Conservation (phyloP, 164 flowering plant genomes). For the Warburgia ugandensis region DNA sequence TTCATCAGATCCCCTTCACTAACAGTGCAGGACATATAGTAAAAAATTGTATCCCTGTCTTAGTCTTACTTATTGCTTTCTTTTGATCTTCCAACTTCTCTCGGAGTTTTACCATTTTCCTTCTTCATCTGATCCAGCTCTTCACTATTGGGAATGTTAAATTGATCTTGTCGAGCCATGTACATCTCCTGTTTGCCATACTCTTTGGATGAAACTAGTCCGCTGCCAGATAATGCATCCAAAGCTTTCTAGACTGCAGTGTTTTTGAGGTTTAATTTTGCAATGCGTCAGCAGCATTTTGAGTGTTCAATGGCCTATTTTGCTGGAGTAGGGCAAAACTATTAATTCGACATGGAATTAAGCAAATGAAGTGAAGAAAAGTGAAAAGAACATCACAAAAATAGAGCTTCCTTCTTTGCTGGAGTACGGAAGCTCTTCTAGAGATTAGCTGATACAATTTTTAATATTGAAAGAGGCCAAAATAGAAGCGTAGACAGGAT, state of each 20-base stretch:
- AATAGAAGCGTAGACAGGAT: no score
- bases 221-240: constrained; percentile 30
- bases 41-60: constrained; percentile 49
- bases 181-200: constrained; percentile 97
- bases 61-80: constrained; percentile 51
- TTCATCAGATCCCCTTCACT: no score
- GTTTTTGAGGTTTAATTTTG: constrained; percentile 95
- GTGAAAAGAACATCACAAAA: no score
- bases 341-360: not conserved
- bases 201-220: constrained; percentile 45
- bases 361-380: no score
- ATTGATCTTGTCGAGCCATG: constrained; percentile 88
- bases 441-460: no score
- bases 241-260: constrained; percentile 78
- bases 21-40: no score
- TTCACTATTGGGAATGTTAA: constrained; percentile 72
- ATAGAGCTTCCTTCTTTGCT: no score
- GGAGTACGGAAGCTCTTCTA: no score
- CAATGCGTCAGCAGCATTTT: constrained; percentile 82
- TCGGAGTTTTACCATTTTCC: constrained; percentile 61
- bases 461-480: no score
- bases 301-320: constrained; percentile 88
- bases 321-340: constrained; percentile 39
- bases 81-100: constrained; percentile 51
- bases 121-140: constrained; percentile 85